A percentile compares a stretch with the other conserved stretches of the same genome.
These are phyloP conservation scores for Singerocomus rubriflavus DNA, from an alignment of 1,284 basidiomycete genomes.

Conservation along the genomic window DNA sequence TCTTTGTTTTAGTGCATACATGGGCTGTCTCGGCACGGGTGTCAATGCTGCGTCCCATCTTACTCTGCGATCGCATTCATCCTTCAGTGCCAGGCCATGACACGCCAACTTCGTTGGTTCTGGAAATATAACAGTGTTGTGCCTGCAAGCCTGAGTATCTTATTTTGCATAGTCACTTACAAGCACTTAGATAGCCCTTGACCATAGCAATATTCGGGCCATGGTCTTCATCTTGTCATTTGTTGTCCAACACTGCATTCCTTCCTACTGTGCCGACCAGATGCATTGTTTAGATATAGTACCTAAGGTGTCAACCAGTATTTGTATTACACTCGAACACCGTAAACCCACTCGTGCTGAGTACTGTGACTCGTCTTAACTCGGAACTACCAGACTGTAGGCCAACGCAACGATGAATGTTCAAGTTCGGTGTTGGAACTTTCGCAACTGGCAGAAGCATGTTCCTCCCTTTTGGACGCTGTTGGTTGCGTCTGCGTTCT, in stretches of 20 bases:
- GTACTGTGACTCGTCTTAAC: too few species aligned
- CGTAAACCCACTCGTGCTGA: too few species aligned
- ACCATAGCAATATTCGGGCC: slow-evolving; percentile 57
- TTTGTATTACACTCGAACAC: not conserved
- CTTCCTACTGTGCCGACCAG: slow-evolving; percentile 58
- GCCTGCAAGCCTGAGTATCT: slow-evolving; percentile 33
- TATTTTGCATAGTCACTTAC: not conserved
- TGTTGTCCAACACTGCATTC: slow-evolving; percentile 56
- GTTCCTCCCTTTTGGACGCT: slow-evolving; percentile 51
- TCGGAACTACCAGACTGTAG: too few species aligned
- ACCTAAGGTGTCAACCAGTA: too few species aligned
- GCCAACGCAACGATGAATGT: slow-evolving; percentile 10
- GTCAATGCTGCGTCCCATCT: slow-evolving; percentile 42
- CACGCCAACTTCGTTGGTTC: slow-evolving; percentile 56
- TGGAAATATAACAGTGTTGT: slow-evolving; percentile 48
- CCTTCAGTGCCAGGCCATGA: slow-evolving; percentile 58
- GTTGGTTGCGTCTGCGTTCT: slow-evolving; percentile 49
- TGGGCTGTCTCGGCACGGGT: slow-evolving; percentile 44
- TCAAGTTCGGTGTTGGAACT: not conserved
- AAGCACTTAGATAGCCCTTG: slow-evolving; percentile 37
- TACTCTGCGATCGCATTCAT: slow-evolving; percentile 47
- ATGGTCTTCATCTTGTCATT: slow-evolving; percentile 73
- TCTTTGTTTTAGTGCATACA: slow-evolving; percentile 25
- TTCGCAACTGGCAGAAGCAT: slow-evolving; percentile 7
- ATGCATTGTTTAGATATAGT: not conserved